Evolutionary conservation across 106 monocot genomes (phyloP).

Genomic region (Dioscorea dumetorum): DNA sequence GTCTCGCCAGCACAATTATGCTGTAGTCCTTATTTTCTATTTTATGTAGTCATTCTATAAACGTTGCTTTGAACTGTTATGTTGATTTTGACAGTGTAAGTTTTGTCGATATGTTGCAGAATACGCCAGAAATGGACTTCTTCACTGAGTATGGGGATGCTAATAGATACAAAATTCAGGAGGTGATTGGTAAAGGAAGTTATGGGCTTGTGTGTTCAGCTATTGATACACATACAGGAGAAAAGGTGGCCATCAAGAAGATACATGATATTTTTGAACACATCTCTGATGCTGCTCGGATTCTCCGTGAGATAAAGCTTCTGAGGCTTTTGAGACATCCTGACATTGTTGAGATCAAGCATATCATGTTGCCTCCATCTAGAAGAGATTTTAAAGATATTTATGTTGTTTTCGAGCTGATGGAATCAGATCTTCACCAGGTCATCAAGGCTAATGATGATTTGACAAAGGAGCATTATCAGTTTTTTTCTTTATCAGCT

Average conservation of each 20-base stretch:
- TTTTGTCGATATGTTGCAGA: constrained; percentile 16
- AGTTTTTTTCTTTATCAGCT: constrained; percentile 75
- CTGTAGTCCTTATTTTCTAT: no score
- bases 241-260: constrained; percentile 80
- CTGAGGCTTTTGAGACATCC: constrained; percentile 65
- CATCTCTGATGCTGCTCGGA: constrained; percentile 71
- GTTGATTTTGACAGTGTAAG: no score
- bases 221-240: constrained; percentile 61
- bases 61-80: no score
- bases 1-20: no score
- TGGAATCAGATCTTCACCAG: constrained; percentile 74
- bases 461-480: constrained; percentile 72
- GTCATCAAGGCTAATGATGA: constrained; percentile 85
- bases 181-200: constrained; percentile 78
- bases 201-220: constrained; percentile 79
- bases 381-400: constrained; percentile 52
- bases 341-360: constrained; percentile 78
- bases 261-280: constrained; percentile 81
- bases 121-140: constrained; percentile 45
- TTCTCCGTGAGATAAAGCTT: constrained; percentile 76
- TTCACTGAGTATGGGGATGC: constrained; percentile 79
- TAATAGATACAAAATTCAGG: constrained; percentile 67
- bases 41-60: no score
- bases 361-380: constrained; percentile 75
- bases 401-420: constrained; percentile 55